Percentiles rank a stretch among this genome's conserved stretches.
phyloP scores from a whole-genome alignment of 2,329 filamentous ascomycete species.

The Thyridium curvatum region DNA sequence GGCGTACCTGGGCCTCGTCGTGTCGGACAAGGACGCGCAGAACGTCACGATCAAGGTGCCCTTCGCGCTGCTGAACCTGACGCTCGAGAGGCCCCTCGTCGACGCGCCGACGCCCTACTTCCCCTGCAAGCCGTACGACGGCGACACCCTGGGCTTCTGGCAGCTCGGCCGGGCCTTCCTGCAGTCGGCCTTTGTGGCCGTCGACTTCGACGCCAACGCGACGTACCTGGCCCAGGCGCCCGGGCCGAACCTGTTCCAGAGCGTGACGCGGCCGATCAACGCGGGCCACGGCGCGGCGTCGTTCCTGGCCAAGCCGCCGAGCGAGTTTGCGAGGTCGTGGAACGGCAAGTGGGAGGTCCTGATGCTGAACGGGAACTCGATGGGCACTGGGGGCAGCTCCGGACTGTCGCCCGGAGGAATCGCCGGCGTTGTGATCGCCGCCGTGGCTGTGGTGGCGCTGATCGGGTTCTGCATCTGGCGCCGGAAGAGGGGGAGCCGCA shows the following conservation, averaged over 20 bases:
- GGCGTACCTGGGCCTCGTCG: conserved; percentile 32
- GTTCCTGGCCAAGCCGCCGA: no score
- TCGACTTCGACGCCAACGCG: conserved; percentile 10
- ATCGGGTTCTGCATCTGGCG: background rate
- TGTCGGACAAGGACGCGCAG: conserved; percentile 17
- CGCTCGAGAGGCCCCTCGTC: conserved; percentile 26
- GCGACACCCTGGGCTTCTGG: background rate
- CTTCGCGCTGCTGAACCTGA: conserved; percentile 30
- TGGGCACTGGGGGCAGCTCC: no score
- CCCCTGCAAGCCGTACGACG: conserved; percentile 8
- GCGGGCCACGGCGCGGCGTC: no score
- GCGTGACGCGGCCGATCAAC: conserved; percentile 4
- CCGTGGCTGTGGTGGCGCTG: background rate
- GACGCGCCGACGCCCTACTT: conserved; percentile 12
- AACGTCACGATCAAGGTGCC: conserved; percentile 36
- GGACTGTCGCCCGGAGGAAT: background rate
- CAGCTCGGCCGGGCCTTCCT: conserved; percentile 13
- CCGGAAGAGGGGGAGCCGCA: background rate
- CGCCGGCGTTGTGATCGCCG: background rate
- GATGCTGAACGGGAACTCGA: no score
- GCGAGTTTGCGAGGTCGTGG: no score
- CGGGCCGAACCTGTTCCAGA: conserved; percentile 8
- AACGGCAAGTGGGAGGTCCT: no score
- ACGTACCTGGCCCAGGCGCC: conserved; percentile 12
- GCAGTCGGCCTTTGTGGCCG: conserved; percentile 11